A percentile compares a stretch with the other conserved stretches of the same genome.
These are phyloP conservation scores for Russula sp. DNA, from an alignment of 768 basidiomycete genomes.

Conservation along the genomic window DNA sequence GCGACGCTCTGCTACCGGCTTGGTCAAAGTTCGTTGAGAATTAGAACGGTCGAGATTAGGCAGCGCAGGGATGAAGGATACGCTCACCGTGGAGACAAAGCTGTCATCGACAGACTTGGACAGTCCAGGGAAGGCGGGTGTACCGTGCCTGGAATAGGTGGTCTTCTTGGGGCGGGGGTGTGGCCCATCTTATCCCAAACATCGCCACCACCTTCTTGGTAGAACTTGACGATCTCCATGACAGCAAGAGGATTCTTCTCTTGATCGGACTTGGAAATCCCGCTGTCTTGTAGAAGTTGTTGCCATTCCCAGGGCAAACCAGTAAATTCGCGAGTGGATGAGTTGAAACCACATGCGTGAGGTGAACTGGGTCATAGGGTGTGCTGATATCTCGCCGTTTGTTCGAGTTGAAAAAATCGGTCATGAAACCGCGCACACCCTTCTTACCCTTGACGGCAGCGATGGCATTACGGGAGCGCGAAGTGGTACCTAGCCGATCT, in stretches of 20 bases:
- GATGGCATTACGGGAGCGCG: too few relatives aligned
- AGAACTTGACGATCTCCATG: slow-evolving; percentile 98
- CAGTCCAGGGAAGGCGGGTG: slow-evolving; percentile 27
- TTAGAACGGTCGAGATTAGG: too few relatives aligned
- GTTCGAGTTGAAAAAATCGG: slow-evolving; percentile 42
- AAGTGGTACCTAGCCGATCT: slow-evolving; percentile 24
- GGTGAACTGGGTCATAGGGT: slow-evolving; percentile 52
- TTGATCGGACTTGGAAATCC: slow-evolving; percentile 90
- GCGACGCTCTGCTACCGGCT: too few relatives aligned
- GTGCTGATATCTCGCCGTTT: slow-evolving; percentile 92
- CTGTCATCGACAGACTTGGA: slow-evolving; percentile 25
- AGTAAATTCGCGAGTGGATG: slow-evolving; percentile 51
- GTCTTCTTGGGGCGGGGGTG: slow-evolving; percentile 30
- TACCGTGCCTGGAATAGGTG: slow-evolving; percentile 18
- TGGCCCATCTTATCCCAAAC: slow-evolving; percentile 83
- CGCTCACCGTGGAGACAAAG: too few relatives aligned
- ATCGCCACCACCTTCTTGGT: slow-evolving; percentile 81
- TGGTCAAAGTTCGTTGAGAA: too few relatives aligned
- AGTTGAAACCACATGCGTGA: too few relatives aligned
- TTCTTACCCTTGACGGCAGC: too few relatives aligned
- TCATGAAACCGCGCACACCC: too few relatives aligned
- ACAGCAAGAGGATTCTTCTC: slow-evolving; percentile 97
- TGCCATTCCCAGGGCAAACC: slow-evolving; percentile 64
- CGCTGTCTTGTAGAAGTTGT: slow-evolving; percentile 80
- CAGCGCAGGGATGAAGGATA: too few relatives aligned